These are phyloP conservation scores for Pyricularia sp. DNA, from an alignment of 2,329 filamentous ascomycete species.

Conservation along the genomic window DNA sequence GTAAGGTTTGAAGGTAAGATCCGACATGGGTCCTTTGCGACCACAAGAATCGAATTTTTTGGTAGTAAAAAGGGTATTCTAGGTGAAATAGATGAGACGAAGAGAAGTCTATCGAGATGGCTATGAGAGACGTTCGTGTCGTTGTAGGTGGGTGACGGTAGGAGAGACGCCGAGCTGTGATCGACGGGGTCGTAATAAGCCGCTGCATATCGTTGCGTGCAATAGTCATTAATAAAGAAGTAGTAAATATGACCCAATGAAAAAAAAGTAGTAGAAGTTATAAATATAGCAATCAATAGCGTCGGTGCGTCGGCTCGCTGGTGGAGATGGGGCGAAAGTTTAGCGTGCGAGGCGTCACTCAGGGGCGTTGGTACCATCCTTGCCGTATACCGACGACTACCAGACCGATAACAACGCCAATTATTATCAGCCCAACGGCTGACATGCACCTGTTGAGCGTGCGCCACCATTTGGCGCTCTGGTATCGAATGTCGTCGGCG, in stretches of 20 bases:
- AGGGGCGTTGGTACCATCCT: slow-evolving; percentile 24
- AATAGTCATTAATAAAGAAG: background rate
- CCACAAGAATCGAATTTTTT: background rate
- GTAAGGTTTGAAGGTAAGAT: background rate
- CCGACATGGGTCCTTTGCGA: background rate
- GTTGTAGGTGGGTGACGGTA: background rate
- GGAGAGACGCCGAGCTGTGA: background rate
- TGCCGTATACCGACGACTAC: slow-evolving; percentile 38
- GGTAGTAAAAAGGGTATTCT: background rate
- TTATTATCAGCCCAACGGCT: slow-evolving; percentile 38
- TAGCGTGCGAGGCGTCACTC: background rate
- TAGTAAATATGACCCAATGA: slow-evolving; percentile 5
- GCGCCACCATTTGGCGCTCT: slow-evolving; percentile 46
- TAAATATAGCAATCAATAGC: slow-evolving; percentile 8
- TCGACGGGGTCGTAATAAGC: background rate
- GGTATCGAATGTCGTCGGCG: slow-evolving; percentile 31
- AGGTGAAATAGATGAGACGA: background rate
- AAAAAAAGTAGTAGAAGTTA: slow-evolving; percentile 6
- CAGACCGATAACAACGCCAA: slow-evolving; percentile 39
- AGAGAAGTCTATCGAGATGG: background rate
- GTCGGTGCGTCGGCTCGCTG: background rate
- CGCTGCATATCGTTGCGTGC: background rate
- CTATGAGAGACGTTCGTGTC: background rate
- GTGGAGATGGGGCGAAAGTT: background rate
- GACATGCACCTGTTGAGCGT: slow-evolving; percentile 46